Evolutionary conservation across 768 basidiomycete species (phyloP), one percentile per base, ranked within the genome.

Genomic region (Scleroderma citrinum): DNA sequence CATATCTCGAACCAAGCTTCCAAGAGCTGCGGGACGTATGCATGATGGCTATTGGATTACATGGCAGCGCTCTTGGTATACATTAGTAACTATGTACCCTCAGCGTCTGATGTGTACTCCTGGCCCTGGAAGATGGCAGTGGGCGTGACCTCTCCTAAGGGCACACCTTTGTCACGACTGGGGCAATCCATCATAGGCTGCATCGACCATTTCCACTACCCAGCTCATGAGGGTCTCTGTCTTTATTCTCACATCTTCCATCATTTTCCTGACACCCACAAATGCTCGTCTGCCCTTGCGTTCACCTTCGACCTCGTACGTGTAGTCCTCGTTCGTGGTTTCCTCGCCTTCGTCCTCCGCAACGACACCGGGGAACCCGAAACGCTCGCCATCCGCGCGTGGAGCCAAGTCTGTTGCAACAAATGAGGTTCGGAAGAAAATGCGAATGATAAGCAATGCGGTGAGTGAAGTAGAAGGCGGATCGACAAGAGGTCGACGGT

Each of bases 311-410:
- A 63, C 69, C 51, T 84, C 85, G 30, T 68, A 71, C 12, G 55
- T 55, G 40, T 66, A 66, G 37, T 62, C 56, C 29, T 66, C 64
- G 11, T 38, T 48, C 17, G 61, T 49, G n/a, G 43, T 29, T 44
- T 80, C 78, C 47, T 76, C 75, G 16, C 85, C 88, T n/a, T 81
- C 85, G n/a, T 77, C 75, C 19, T 87, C 88, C 52, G 90, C 86
- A 32, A 89, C 71, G 19, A 89, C 47, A 0, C 86, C 91, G 5
- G 93, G 93, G 64, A 95, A 90, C 0, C 92, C 92, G 65, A 93
- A 95, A 54, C 89, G 87, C 50, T 94, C 90, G 19, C 78, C 85
- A 59, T 89, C 85, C 2, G 75, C 82, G 23, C 87, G 76, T 29
- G 87, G 87, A 5, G 77, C 77, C 2, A 71, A 63, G 54, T 88